phyloP scores from a whole-genome alignment of 306 rosid genomes.

The Glycine soja region DNA sequence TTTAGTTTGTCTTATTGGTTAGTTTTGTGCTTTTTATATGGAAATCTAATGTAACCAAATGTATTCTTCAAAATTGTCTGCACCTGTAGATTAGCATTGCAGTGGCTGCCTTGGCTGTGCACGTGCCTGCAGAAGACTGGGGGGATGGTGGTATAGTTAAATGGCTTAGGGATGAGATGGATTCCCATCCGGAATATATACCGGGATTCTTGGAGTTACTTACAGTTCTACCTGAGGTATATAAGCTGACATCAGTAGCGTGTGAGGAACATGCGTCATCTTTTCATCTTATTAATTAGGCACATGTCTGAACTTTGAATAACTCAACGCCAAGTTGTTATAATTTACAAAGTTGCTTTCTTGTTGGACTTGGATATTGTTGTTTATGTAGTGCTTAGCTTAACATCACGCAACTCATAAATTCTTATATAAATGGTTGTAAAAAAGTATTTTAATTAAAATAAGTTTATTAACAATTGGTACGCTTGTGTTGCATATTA shows the following conservation, averaged over 20 bases:
- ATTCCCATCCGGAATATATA: constrained; percentile 89
- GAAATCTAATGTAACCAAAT: constrained; percentile 19
- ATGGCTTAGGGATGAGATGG: constrained; percentile 99
- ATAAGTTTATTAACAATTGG: constrained; percentile 34
- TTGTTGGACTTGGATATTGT: constrained; percentile 39
- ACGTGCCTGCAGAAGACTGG: constrained; percentile 97
- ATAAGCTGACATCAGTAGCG: constrained; percentile 8
- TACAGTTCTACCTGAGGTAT: constrained; percentile 98
- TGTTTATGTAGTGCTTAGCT: background rate
- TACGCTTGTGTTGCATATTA: constrained; percentile 36
- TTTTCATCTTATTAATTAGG: constrained; percentile 32
- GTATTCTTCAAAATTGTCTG: constrained; percentile 49
- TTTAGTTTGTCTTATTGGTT: background rate
- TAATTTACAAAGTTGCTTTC: constrained; percentile 4
- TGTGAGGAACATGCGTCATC: constrained; percentile 33
- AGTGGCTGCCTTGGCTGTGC: constrained; percentile 98
- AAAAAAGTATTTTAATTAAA: constrained; percentile 40
- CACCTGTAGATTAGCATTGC: constrained; percentile 93
- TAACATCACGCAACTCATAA: background rate
- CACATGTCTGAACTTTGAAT: constrained; percentile 25
- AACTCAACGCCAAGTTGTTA: constrained; percentile 35
- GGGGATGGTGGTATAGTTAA: constrained; percentile 97
- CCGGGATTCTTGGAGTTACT: constrained; percentile 99
- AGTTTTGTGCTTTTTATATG: constrained; percentile 14
- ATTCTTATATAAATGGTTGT: constrained; percentile 15